These are phyloP conservation scores for Xylariaceae sp. DNA, from an alignment of 2,329 filamentous ascomycete species.

Conservation along the genomic window DNA sequence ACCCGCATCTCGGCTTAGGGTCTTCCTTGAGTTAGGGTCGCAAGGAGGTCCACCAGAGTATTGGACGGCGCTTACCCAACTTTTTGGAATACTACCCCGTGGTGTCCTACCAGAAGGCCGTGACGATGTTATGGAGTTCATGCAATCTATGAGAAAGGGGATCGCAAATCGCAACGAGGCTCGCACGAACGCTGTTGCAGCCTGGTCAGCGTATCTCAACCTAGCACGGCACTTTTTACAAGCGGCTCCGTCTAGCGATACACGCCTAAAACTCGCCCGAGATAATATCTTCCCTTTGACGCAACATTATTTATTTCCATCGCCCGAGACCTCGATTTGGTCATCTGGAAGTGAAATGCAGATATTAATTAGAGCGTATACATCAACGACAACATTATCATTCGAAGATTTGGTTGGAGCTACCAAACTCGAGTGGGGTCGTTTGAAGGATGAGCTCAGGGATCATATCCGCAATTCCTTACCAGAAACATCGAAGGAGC, in stretches of 20 bases:
- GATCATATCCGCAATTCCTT: slow-evolving; percentile 74
- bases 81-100: slow-evolving; percentile 66
- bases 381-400: slow-evolving; percentile 49
- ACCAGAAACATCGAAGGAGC: slow-evolving; percentile 82
- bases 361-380: slow-evolving; percentile 55
- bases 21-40: slow-evolving; percentile 83
- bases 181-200: slow-evolving; percentile 67
- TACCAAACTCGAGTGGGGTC: slow-evolving; percentile 65
- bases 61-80: slow-evolving; percentile 71
- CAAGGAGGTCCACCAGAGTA: slow-evolving; percentile 75
- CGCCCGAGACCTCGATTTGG: slow-evolving; percentile 48
- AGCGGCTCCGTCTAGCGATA: slow-evolving; percentile 53
- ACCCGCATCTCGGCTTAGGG: slow-evolving; percentile 62
- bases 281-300: slow-evolving; percentile 61
- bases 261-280: slow-evolving; percentile 50
- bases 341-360: slow-evolving; percentile 41
- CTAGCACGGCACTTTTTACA: slow-evolving; percentile 61
- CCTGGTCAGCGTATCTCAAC: slow-evolving; percentile 78
- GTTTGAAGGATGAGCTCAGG: slow-evolving; percentile 66
- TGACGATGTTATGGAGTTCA: slow-evolving; percentile 64
- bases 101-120: slow-evolving; percentile 57
- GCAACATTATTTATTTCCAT: slow-evolving; percentile 58
- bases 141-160: slow-evolving; percentile 72
- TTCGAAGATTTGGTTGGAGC: slow-evolving; percentile 52
- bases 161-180: slow-evolving; percentile 78